Percentiles rank a stretch among this genome's conserved stretches.
phyloP scores from a whole-genome alignment of 192 early-diverging fungal genomes.

The Nowakowskiella sp. region DNA sequence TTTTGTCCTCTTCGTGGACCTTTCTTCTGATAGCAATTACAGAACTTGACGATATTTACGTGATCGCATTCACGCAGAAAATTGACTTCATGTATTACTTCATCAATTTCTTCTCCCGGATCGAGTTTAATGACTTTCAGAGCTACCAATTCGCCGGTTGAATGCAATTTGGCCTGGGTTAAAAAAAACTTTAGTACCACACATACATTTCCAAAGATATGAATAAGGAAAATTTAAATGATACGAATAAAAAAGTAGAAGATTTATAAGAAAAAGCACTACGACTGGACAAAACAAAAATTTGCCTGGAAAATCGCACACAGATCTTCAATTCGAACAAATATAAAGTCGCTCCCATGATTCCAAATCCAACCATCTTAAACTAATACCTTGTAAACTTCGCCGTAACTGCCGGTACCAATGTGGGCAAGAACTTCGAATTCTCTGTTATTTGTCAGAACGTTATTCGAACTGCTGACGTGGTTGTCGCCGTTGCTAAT shows the following conservation, averaged over 20 bases:
- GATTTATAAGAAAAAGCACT: too few species aligned
- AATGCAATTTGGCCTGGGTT: slow-evolving; percentile 29
- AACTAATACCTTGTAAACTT: too few species aligned
- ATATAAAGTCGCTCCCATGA: too few species aligned
- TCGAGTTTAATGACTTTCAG: slow-evolving; percentile 54
- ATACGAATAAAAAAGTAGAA: neutral
- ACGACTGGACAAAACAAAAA: too few species aligned
- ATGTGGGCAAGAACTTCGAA: too few species aligned
- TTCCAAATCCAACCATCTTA: too few species aligned
- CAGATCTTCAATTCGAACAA: too few species aligned
- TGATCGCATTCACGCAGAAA: slow-evolving; percentile 48
- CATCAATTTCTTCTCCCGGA: slow-evolving; percentile 46
- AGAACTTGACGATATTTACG: slow-evolving; percentile 44
- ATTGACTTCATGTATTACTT: slow-evolving; percentile 54
- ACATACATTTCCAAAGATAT: neutral
- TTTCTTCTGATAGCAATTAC: slow-evolving; percentile 47
- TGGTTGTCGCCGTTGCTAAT: too few species aligned
- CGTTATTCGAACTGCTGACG: too few species aligned
- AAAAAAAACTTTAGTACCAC: slow-evolving; percentile 1
- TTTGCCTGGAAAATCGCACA: too few species aligned
- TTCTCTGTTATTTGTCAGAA: too few species aligned
- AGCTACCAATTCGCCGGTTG: slow-evolving; percentile 34
- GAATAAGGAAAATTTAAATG: neutral
- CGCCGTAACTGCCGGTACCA: too few species aligned
- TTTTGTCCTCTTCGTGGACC: slow-evolving; percentile 44